Conservation (phyloP, 1,284 basidiomycete species). For the Tilletia walkeri region DNA sequence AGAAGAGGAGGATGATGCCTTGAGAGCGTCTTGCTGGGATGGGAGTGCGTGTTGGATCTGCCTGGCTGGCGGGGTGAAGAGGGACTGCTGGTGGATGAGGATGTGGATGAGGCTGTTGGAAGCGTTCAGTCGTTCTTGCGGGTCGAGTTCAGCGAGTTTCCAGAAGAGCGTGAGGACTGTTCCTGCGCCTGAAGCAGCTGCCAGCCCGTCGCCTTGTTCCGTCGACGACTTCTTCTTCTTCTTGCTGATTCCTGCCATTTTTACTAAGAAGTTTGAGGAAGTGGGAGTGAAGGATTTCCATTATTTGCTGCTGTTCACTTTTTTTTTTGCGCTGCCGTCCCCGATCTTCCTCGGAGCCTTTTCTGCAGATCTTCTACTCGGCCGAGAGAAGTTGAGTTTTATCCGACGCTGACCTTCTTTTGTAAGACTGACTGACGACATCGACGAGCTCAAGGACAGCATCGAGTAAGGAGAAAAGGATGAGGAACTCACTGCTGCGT, state of each 20-base stretch:
- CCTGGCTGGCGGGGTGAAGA: constrained; percentile 33
- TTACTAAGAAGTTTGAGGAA: too few relatives aligned
- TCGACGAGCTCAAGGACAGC: too few relatives aligned
- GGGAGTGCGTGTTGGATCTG: constrained; percentile 29
- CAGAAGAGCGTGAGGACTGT: constrained; percentile 68
- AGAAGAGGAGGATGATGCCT: constrained; percentile 55
- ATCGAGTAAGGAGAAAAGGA: not conserved
- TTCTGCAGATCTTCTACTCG: not conserved
- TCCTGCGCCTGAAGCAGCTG: constrained; percentile 9
- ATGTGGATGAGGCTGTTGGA: constrained; percentile 78
- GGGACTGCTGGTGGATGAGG: constrained; percentile 57
- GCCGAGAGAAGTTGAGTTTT: not conserved
- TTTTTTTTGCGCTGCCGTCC: not conserved
- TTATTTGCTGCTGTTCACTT: not conserved
- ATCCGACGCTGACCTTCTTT: too few relatives aligned
- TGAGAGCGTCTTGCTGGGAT: constrained; percentile 51
- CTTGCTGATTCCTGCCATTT: not conserved
- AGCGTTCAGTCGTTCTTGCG: constrained; percentile 76
- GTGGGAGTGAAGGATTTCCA: too few relatives aligned
- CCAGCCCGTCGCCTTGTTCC: not conserved
- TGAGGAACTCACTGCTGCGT: constrained; percentile 5
- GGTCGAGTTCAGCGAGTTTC: constrained; percentile 81
- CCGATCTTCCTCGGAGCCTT: constrained; percentile 9
- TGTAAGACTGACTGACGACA: too few relatives aligned
- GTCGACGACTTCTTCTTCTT: not conserved